Base-by-base conservation (phyloP, 306 rosid species). In the Cercis canadensis region DNA sequence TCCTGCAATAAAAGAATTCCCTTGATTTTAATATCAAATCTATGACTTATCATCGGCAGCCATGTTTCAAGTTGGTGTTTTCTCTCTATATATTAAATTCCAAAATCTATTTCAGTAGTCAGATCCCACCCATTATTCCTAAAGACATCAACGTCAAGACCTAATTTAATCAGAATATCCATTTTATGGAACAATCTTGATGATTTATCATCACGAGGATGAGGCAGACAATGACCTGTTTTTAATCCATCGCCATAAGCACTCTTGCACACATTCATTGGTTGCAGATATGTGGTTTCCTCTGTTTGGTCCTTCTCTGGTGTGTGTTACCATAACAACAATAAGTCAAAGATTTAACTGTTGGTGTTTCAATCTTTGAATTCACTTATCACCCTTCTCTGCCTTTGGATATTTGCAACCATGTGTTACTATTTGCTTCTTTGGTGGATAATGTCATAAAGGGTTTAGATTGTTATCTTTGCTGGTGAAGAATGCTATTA, bases 111-210 rank as follows among this genome's bases (percentile, higher is more conserved):
- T 68, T 85, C 67, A 78, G 65, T 49, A 82, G 92, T 92, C 98
- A 87, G 85, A 86, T 86, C 79, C 90, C 96, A 89, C 94, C 74
- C 15, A 57, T 55, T 41, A 14, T 46, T 67, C n/a, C 9, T 71
- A 80, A 65, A 21, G 1, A 24, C 70, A 70, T 82, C 86, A 75
- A 34, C 65, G 8, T 80, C 81, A 13, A 64, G 55, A 69, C 83
- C 85, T 52, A 80, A 85, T 78, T 61, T 13, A 40, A 29, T 45
- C 45, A 39, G 39, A 19, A 77, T 7, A 67, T 66, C 74, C 73
- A 78, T 49, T 74, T 69, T 5, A 62, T 56, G 32, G 19, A 31
- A 37, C 16, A 65, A 33, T 11, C 52, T 51, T 62, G 45, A 62
- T 69, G 69, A 73, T 80, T 61, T 32, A 14, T 63, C 65, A 71